These are phyloP conservation scores for Aspergillus haitiensis DNA, from an alignment of 495 filamentous ascomycete genomes.

Conservation along the genomic window DNA sequence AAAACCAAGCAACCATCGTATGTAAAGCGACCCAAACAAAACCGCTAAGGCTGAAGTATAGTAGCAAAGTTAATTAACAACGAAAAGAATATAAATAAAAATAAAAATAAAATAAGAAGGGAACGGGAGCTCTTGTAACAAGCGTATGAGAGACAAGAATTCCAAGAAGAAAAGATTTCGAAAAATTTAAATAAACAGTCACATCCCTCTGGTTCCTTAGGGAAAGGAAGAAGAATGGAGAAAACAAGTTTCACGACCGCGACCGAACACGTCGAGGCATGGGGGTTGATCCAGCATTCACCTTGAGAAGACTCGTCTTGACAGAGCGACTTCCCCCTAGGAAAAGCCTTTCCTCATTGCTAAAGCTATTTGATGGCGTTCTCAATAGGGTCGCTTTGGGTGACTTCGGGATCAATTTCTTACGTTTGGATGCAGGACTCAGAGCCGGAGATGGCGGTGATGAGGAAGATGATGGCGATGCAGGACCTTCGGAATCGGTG, in stretches of 20 bases:
- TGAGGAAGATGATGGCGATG: constrained; percentile 16
- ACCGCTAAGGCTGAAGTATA: no score
- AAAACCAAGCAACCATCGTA: no score
- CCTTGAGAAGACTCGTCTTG: constrained; percentile 37
- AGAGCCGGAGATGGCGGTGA: constrained; percentile 15
- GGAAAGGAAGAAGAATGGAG: neutral
- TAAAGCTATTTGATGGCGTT: constrained; percentile 16
- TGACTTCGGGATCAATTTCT: constrained; percentile 44
- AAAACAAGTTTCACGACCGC: constrained; percentile 25
- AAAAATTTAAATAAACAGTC: constrained; percentile 8
- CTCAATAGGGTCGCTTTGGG: constrained; percentile 29
- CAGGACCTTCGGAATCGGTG: neutral
- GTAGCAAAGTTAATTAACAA: neutral
- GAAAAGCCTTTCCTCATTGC: constrained; percentile 13
- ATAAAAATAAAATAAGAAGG: neutral
- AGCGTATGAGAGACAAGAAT: no score
- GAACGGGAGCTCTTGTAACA: no score
- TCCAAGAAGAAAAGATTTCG: neutral
- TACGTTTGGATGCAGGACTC: constrained; percentile 38
- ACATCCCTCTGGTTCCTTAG: no score
- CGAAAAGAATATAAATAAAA: neutral
- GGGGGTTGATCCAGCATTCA: constrained; percentile 44
- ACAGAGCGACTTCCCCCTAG: constrained; percentile 25
- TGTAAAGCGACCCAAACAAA: no score
- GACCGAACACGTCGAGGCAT: constrained; percentile 43